Evolutionary conservation across 768 basidiomycete species (phyloP), one percentile per base, ranked within the genome.

Genomic region (Boletus rubroflammeus): DNA sequence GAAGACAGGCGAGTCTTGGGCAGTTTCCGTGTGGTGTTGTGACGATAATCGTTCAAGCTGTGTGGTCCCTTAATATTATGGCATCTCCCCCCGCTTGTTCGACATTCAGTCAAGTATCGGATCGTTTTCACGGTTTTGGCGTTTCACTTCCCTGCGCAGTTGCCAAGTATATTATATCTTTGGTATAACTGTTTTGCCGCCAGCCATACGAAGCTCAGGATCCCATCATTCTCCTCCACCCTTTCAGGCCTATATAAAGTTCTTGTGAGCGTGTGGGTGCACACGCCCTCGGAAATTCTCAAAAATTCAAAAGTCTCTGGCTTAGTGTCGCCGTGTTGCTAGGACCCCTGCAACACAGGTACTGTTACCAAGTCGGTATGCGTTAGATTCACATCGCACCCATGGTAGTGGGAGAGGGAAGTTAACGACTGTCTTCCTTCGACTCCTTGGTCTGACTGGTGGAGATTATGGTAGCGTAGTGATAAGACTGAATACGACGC

Each of bases 1-100:
- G 84, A 85, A 64, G 84, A 85, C 65, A 78, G 76, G 52, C 75
- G 82, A 50, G 80, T 76, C n/a, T 64, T 85, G 50, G 76, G 76
- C 57, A 78, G 80, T 42, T 79, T 85, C 62, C 79, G 79, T 41
- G 76, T 84, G 41, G 75, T 76, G 25, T 66, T 83, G 47, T 84
- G 68, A 70, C 52, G 31, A 58, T 55, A 10, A 44, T 35, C 2
- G 2, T 17, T 26, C 21, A 10, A 15, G 19, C 17, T 21, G 11
- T n/a, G 14, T 26, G n/a, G 19, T 23, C 13, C 51, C 45, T 58
- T 53, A 29, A 43, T 51, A 41, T 40, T 42, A 47, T 50, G 57
- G 15, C 43, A 45, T 44, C 29, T 36, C 17, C 41, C 13, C 42
- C 13, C 21, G 17, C 14, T 50, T 32, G 28, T 19, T 40, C n/a